Base-by-base conservation (phyloP, 1,284 basidiomycete genomes). In the Coniferiporia weirii region DNA sequence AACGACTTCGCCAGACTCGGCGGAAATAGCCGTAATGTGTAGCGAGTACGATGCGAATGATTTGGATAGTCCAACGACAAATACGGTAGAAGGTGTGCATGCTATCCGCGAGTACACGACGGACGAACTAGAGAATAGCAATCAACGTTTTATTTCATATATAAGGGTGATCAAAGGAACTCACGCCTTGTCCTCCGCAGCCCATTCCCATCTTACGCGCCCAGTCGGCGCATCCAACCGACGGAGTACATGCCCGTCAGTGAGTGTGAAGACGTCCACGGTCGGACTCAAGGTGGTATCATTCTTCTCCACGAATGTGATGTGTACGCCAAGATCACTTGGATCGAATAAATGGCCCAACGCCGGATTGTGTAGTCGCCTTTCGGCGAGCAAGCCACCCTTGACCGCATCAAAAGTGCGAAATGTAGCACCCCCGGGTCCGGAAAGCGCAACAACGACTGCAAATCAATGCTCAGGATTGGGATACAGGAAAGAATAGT, bases 401-500 rank as follows among this genome's bases (percentile, higher is more conserved):
- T 81, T 85, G 2, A 75, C 67, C 7, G 78, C 73, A 50, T 93
- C 83, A 66, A 92, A 87, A 10, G 84, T 71, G 19, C 93, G 84
- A n/a, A 91, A 75, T 0, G 77, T 87, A 6, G 87, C 76, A 2
- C 85, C 90, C 3, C 85, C 84, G 1, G 83, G 76, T 10, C 92
- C 93, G 34, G 93, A 95, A 27, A 96, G 74, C 6, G 87, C 75
- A 20, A 87, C 80, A 22, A 94, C 73, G 49, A 76, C 91, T 93
- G 63, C 22, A 20, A 19, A 27, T 1, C 20, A 46, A 15, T 55
- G 43, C 3, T 32, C 13, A 20, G 44, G 56, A 15, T n/a, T 9
- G 1, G 9, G 20, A 27, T 17, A 40, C 5, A n/a, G 27, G 47
- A 55, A 35, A 40, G 19, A 44, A 46, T 27, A 34, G 17, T 50